Conservation (phyloP, 2,329 filamentous ascomycete genomes). For the Gliomastix tumulicola region DNA sequence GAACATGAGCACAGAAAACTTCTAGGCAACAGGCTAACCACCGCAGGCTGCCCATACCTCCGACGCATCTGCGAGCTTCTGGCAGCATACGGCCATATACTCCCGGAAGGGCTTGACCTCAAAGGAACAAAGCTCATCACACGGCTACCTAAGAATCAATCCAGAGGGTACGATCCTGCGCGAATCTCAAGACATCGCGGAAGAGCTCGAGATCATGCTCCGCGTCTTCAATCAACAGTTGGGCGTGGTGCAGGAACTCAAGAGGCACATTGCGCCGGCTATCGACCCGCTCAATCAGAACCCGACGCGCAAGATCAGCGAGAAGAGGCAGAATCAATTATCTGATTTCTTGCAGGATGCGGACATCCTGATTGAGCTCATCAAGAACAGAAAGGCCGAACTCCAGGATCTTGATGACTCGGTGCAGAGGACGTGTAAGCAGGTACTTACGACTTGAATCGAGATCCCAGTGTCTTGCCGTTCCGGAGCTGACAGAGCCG, state of each 20-base stretch:
- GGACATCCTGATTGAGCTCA: too few species aligned
- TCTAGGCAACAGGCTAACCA: background rate
- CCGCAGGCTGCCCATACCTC: conserved; percentile 28
- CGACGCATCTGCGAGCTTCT: conserved; percentile 26
- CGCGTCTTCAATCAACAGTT: conserved; percentile 26
- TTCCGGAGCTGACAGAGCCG: background rate
- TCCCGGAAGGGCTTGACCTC: too few species aligned
- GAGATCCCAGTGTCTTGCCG: too few species aligned
- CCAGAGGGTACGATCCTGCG: conserved; percentile 31
- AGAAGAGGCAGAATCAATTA: too few species aligned
- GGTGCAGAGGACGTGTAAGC: background rate
- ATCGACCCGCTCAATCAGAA: background rate
- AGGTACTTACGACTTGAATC: too few species aligned
- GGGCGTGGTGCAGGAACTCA: conserved; percentile 19
- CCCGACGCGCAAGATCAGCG: background rate
- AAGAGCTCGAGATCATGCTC: conserved; percentile 40
- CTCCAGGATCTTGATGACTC: conserved; percentile 1
- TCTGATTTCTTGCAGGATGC: too few species aligned
- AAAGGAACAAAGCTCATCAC: background rate
- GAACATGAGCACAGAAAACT: background rate
- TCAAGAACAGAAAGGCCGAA: conserved; percentile 1
- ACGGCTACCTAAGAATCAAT: conserved; percentile 28
- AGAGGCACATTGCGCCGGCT: conserved; percentile 8
- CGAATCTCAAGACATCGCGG: conserved; percentile 38
- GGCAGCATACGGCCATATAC: conserved; percentile 20